Evolutionary conservation across 2,329 filamentous ascomycete species (phyloP).

Genomic region (Botrytis paeoniae): DNA sequence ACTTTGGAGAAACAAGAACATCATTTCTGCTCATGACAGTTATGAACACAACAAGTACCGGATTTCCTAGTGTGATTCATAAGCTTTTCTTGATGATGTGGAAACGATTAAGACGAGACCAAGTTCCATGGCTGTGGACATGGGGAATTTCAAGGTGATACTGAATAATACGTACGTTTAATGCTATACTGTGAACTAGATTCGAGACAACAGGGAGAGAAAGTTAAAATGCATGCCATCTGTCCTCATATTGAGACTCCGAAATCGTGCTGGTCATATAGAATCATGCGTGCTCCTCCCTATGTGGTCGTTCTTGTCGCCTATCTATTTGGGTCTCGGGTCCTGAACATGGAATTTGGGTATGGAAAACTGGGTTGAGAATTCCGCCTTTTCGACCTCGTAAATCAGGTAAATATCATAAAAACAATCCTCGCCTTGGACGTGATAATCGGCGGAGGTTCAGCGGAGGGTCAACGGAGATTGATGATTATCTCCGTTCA

Average conservation of each 20-base stretch:
- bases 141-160: neutral
- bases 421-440: neutral
- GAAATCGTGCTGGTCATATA: neutral
- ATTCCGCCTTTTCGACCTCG: neutral
- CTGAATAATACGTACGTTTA: neutral
- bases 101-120: neutral
- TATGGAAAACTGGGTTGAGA: neutral
- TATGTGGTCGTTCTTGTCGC: neutral
- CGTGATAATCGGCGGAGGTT: neutral
- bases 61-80: neutral
- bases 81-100: neutral
- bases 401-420: neutral
- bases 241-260: neutral
- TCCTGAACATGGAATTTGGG: neutral
- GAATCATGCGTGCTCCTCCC: neutral
- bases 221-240: neutral
- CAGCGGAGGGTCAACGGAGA: neutral
- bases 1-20: conserved; percentile 21
- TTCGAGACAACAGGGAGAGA: neutral
- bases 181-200: neutral
- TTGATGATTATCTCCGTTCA: neutral
- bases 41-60: neutral
- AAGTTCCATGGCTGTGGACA: neutral
- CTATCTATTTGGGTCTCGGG: neutral
- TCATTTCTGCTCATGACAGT: neutral